Evolutionary conservation across 2,329 filamentous ascomycete genomes (phyloP), one percentile per base, ranked within the genome.

Genomic region (Cercospora sp.): DNA sequence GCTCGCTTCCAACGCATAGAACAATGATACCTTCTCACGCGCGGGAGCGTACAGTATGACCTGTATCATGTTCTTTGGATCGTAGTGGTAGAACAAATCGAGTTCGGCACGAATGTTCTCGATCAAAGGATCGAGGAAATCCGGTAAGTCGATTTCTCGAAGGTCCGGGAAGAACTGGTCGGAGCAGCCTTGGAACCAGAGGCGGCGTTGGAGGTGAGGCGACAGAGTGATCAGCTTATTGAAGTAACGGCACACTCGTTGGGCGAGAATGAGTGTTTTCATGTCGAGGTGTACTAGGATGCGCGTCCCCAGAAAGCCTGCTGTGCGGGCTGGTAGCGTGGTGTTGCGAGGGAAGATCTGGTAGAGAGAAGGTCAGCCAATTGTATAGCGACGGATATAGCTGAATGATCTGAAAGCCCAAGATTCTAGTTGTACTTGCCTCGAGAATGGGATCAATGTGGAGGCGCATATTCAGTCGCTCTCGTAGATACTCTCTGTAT

Each of bases 201-300:
- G 43, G n/a, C 32, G 64, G 43, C 64, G 64, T 45, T 66, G 57
- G 32, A 66, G 64, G 3, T 55, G 37, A n/a, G 32, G 5, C n/a
- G 37, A 51, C 1, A 12, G 13, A 7, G n/a, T 28, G 43, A 61
- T 55, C 3, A 53, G 6, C 1, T n/a, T 24, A n/a, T 37, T 32
- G 58, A 66, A 53, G 10, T 49, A 28, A 1, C 43, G 28, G 45
- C 13, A 61, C 1, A 66, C 64, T 28, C 64, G 57, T 37, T 55
- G 57, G 9, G 40, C 18, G 64, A 32, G 43, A 8, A 66, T 43
- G 9, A 66, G 8, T 7, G 28, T 43, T n/a, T 61, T 61, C 37
- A 66, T 61, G 40, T 66, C 57, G 57, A 61, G 28, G 10, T 53
- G 26, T 5, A 12, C 12, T 6, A 66, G 18, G 30, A 66, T 66